Evolutionary conservation across 768 basidiomycete genomes (phyloP).

Genomic region (Trametes sanguinea): DNA sequence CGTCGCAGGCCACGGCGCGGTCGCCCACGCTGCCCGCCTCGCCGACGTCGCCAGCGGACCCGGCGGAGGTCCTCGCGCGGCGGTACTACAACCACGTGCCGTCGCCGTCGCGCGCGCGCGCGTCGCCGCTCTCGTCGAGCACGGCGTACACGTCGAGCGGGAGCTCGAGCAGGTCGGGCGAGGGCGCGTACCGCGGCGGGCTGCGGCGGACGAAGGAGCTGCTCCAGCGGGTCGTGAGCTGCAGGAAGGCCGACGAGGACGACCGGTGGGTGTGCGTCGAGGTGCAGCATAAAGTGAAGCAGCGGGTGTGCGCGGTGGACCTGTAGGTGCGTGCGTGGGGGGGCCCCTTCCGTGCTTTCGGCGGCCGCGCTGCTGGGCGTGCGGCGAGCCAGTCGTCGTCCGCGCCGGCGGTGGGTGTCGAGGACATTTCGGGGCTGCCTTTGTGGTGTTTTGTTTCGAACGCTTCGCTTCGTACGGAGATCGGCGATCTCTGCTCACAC

Average conservation of each 20-base stretch:
- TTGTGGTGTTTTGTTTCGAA: too few relatives aligned
- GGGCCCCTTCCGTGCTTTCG: background rate
- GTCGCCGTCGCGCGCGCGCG: background rate
- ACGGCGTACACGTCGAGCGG: background rate
- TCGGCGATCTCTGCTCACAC: conserved; percentile 13
- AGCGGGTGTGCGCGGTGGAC: conserved; percentile 24
- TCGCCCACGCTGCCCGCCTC: background rate
- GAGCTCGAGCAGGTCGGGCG: background rate
- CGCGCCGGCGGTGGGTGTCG: background rate
- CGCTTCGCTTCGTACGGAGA: background rate
- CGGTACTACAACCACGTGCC: conserved; percentile 31
- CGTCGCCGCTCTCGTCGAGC: conserved; percentile 1
- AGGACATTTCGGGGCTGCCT: too few relatives aligned
- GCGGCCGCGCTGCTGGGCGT: background rate
- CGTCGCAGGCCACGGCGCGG: background rate
- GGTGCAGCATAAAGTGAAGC: conserved; percentile 33
- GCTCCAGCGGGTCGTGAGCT: conserved; percentile 27
- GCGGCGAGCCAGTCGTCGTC: conserved; percentile 6
- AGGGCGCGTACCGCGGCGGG: background rate
- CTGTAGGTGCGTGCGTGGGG: background rate
- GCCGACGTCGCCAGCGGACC: conserved; percentile 28
- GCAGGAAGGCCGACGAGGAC: conserved; percentile 27
- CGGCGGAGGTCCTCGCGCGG: conserved; percentile 34
- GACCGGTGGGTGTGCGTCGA: conserved; percentile 36
- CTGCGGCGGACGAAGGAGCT: conserved; percentile 24